These are phyloP conservation scores for Raffaelea albimanens DNA, from an alignment of 2,329 filamentous ascomycete species.

Conservation along the genomic window DNA sequence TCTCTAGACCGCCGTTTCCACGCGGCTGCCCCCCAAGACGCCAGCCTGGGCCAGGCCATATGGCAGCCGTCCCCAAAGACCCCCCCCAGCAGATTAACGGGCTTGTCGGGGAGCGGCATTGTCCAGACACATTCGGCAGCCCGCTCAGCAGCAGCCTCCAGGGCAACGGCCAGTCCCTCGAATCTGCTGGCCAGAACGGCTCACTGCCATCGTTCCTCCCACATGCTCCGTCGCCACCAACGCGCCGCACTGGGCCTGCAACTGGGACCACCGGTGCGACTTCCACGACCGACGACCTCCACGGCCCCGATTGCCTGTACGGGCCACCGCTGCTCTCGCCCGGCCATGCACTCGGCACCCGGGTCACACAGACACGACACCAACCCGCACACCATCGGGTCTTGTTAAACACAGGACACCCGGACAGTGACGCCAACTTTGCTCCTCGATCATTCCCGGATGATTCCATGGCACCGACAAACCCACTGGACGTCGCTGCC, in stretches of 20 bases:
- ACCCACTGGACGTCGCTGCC: no score
- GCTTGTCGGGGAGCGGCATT: slow-evolving; percentile 11
- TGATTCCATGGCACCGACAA: no score
- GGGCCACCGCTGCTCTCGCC: slow-evolving; percentile 20
- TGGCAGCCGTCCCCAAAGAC: slow-evolving; percentile 5
- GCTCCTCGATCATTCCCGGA: no score
- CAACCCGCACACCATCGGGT: no score
- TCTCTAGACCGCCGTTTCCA: slow-evolving; percentile 5
- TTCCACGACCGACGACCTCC: slow-evolving; percentile 30
- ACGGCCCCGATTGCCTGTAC: slow-evolving; percentile 33
- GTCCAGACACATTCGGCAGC: slow-evolving; percentile 6
- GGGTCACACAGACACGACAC: no score
- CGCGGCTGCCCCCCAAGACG: slow-evolving; percentile 13
- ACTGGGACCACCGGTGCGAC: slow-evolving; percentile 17
- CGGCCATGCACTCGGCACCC: slow-evolving; percentile 13
- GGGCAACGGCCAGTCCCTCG: slow-evolving; percentile 10
- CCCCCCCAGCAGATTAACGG: slow-evolving; percentile 9
- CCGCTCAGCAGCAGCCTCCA: not conserved
- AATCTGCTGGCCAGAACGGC: slow-evolving; percentile 14
- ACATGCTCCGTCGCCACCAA: slow-evolving; percentile 29
- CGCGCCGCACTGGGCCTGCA: slow-evolving; percentile 14
- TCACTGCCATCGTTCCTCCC: slow-evolving; percentile 23
- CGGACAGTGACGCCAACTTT: no score
- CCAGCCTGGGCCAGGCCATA: slow-evolving; percentile 3
- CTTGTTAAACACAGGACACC: no score